Percentiles rank a stretch among this genome's conserved stretches.
phyloP scores from a whole-genome alignment of 176 grass and related monocot species.

The Oropetium thomaeum region DNA sequence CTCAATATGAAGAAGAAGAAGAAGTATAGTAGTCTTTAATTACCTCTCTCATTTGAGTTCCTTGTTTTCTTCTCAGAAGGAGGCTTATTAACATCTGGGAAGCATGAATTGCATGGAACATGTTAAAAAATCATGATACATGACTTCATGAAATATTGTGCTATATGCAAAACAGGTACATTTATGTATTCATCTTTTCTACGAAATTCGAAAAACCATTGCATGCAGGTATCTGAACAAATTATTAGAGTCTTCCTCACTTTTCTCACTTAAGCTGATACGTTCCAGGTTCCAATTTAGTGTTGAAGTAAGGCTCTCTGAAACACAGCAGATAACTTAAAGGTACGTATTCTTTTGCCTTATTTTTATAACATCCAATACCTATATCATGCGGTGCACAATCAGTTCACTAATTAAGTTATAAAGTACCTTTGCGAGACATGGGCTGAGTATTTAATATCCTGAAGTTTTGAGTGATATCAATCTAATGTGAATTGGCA shows the following conservation, averaged over 20 bases:
- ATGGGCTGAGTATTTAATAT: background rate
- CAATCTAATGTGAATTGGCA: background rate
- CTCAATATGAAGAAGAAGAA: background rate
- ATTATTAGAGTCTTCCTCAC: background rate
- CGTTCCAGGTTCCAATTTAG: background rate
- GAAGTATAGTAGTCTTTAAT: background rate
- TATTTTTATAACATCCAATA: background rate
- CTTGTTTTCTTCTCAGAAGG: constrained; percentile 21
- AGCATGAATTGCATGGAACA: background rate
- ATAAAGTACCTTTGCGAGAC: background rate
- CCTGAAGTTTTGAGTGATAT: background rate
- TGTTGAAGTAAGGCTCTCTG: background rate
- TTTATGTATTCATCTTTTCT: background rate
- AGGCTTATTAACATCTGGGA: constrained; percentile 41
- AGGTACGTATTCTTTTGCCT: background rate
- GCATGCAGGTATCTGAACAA: background rate
- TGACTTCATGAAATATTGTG: background rate
- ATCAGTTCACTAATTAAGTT: background rate
- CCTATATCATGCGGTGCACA: background rate
- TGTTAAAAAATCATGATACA: background rate
- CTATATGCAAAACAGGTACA: background rate
- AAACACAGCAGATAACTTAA: background rate
- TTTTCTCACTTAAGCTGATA: background rate
- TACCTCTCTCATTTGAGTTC: constrained; percentile 67
- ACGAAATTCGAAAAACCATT: background rate